Evolutionary conservation across 371 early-diverging fungal species (phyloP), one percentile per base, ranked within the genome.

Genomic region (Lichtheimia ramosa): DNA sequence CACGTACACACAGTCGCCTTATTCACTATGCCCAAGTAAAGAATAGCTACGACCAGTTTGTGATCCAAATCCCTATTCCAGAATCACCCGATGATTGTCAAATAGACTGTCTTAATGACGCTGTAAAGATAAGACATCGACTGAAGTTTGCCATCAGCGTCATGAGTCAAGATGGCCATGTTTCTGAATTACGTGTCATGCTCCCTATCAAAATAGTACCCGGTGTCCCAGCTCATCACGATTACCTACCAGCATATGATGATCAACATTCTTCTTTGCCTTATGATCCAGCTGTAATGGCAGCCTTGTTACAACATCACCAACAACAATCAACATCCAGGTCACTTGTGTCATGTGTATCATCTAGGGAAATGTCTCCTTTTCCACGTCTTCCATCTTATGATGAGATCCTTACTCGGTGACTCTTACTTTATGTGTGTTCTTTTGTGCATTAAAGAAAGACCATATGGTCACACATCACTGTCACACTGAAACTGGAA

Each of bases 61-160:
- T n/a, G 10, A 13, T 55, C 7, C 24, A 41, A 7, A 40, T 75
- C 27, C 68, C 49, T 8, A 40, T 75, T 5, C 63, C 72, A 3
- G 51, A 23, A 4, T 61, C 63, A 13, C 59, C 63, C 2, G 53
- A 55, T 7, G 56, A 55, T 23, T 55, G 56, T 21, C 69, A 71
- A 48, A 70, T 62, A 50, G 71, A 74, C 63, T 53, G 66, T 21
- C 61, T 65, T 21, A 71, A 65, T 42, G 70, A 71, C 10, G 28
- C 56, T 6, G 65, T 77, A 18, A 53, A 64, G 24, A 71, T 77
- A 34, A 59, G 70, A 39, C 77, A 77, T 49, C 69, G 72, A 14
- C 51, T 74, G 12, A 70, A 74, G 18, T 74, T 71, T 61, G 59
- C 71, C 8, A 58, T 74, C 16, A 66, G 61, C 3, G 48, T 74